Base-by-base conservation (phyloP, 768 basidiomycete species). In the Xanthoconium purpureum region DNA sequence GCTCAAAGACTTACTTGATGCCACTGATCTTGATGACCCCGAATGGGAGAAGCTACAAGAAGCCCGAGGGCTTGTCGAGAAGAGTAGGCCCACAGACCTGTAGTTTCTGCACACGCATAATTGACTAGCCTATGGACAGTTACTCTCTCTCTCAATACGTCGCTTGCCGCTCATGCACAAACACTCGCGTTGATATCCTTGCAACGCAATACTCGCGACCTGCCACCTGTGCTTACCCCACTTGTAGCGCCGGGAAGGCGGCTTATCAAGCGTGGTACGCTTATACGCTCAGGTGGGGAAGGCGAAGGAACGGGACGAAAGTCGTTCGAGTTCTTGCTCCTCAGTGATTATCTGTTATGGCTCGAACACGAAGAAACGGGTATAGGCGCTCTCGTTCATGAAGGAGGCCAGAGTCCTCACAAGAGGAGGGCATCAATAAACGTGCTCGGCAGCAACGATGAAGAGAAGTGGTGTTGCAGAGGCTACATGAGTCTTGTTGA, bases 341-440 rank as follows among this genome's bases (percentile, higher is more conserved):
- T 94, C 68, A 88, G 86, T 14, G 93, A 95, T 71, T 85, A 84
- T 60, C 71, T 95, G 35, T 63, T 94, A 36, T 92, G 90, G 89
- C 77, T 93, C 20, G 82, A 83, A 17, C 75, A 72, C 43, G 83
- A 77, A 40, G 83, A 82, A 46, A 66, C 69, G 8, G 63, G 59
- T 2, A 56, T 65, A 9, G 63, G 61, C 5, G 55, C 59, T 7
- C 60, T 67, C 28, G 56, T 58, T 29, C 56, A 70, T 15, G 61
- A 57, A 29, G 56, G 61, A 0, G 47, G 50, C 13, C 60, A 64
- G 45, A 60, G 58, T 29, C 61, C 63, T 38, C 64, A 57, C 11
- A 63, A 47, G 38, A 50, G 62, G 20, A 61, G 57, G 33, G 35
- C 17, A 5, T 69, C 67, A 11, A 58, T 59, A 20, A 63, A 63